Evolutionary conservation across 441 rosid species (phyloP), one percentile per base, ranked within the genome.

Genomic region (Biscutella laevigata): DNA sequence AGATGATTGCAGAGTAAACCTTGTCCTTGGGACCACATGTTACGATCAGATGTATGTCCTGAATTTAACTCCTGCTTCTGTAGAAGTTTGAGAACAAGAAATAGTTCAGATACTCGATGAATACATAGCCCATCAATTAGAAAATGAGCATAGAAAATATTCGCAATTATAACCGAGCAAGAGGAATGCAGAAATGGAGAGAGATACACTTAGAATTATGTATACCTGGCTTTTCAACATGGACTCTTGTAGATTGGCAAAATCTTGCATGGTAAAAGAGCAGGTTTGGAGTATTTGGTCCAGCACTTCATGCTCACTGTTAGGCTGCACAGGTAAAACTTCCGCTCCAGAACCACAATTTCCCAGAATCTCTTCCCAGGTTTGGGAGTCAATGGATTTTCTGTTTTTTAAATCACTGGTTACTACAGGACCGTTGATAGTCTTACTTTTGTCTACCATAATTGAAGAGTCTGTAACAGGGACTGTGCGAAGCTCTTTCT

Each of bases 321-420:
- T 73, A 17, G 72, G 66, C 37, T 64, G 78, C 63, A 66, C 28
- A 53, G 76, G 75, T 22, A 53, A 41, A 38, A 66, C 58, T 69
- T 76, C 83, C 59, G 36, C 62, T 32, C 78, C 80, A 64, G 73
- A 36, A 26, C 67, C 45, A 74, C 64, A 64, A 49, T 67, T 76
- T 60, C 68, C 73, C 38, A 77, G 42, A 46, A 66, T 71, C 50
- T 75, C 79, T 71, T 80, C 86, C 97, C 94, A 82, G 36, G 79
- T 69, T 28, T 76, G 66, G 43, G 77, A 70, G 42, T 75, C 87
- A 67, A 68, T 73, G 55, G 73, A 72, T 37, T 75, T 75, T 22
- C 34, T 76, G 59, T 71, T 74, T 30, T 26, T 74, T 44, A 76
- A 32, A 59, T 74, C 80, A 69, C 61, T 68, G 51, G 76, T 46